A percentile compares a stretch with the other conserved stretches of the same genome.
Evolutionary conservation across 2,329 filamentous ascomycete genomes (phyloP).

Genomic region (Gaeumannomyces sp.): DNA sequence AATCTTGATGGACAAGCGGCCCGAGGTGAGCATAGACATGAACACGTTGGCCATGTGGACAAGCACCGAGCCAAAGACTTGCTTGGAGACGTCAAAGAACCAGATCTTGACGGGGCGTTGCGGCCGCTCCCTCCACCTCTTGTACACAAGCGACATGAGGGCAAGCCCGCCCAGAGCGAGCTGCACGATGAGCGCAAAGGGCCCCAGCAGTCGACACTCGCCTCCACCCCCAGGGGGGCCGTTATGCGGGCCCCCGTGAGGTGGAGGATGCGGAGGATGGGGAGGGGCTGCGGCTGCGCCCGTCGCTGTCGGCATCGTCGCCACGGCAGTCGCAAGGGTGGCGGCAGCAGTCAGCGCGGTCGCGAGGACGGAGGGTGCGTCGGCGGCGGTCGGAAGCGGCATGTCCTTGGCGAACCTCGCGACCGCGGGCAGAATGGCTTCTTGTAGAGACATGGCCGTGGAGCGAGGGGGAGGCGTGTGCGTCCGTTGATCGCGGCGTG

Average conservation of each 20-base stretch:
- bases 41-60: conserved; percentile 89
- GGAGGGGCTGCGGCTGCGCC: background rate
- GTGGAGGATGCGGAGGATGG: background rate
- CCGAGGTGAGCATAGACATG: conserved; percentile 93
- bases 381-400: background rate
- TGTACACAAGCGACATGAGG: conserved; percentile 81
- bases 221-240: conserved; percentile 30
- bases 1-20: conserved; percentile 65
- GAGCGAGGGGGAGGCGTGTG: background rate
- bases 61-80: conserved; percentile 88
- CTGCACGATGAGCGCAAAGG: conserved; percentile 89
- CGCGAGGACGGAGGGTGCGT: conserved; percentile 1
- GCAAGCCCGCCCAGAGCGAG: conserved; percentile 78
- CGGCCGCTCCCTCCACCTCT: conserved; percentile 85
- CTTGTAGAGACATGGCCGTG: conserved; percentile 1
- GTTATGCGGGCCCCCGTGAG: background rate
- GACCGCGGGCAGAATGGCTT: conserved; percentile 9
- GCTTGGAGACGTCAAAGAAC: conserved; percentile 96
- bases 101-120: conserved; percentile 93
- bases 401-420: conserved; percentile 12
- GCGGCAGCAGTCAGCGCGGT: conserved; percentile 7
- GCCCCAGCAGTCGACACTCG: conserved; percentile 81
- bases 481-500: background rate
- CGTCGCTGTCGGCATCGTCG: conserved; percentile 1
- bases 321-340: background rate